Conservation (phyloP, 352 stramenopile species). For the Pythium monospermum region DNA sequence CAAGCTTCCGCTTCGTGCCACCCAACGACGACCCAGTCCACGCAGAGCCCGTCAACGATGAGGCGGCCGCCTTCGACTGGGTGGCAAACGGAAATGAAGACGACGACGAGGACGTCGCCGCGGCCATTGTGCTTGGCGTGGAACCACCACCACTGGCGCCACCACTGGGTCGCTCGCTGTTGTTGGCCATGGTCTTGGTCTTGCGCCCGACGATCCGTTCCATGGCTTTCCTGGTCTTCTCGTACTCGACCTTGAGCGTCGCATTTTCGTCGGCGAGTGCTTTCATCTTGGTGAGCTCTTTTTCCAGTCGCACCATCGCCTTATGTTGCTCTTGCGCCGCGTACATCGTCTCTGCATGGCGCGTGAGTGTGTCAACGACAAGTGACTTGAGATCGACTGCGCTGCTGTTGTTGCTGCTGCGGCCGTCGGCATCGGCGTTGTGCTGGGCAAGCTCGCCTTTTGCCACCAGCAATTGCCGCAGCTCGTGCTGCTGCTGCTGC, state of each 20-base stretch:
- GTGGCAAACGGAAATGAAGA: background rate
- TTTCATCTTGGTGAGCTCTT: constrained; percentile 33
- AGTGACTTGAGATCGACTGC: constrained; percentile 28
- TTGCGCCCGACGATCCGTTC: constrained; percentile 45
- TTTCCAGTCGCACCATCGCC: constrained; percentile 22
- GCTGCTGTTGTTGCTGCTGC: background rate
- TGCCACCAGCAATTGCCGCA: constrained; percentile 26
- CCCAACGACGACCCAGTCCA: background rate
- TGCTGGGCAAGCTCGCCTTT: too few relatives aligned
- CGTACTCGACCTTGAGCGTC: constrained; percentile 50
- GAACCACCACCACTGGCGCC: background rate
- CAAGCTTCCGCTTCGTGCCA: constrained; percentile 23
- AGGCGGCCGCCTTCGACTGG: constrained; percentile 1
- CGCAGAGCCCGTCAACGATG: background rate
- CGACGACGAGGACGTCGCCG: background rate
- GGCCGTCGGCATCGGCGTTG: too few relatives aligned
- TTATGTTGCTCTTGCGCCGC: constrained; percentile 7
- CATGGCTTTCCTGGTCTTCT: constrained; percentile 60
- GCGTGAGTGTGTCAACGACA: constrained; percentile 23
- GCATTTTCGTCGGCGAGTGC: constrained; percentile 45
- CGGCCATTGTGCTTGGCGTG: background rate
- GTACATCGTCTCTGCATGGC: background rate
- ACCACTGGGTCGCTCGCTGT: background rate
- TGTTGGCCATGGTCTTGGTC: constrained; percentile 17
- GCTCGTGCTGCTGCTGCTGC: constrained; percentile 32